Evolutionary conservation across 1,284 basidiomycete genomes (phyloP).

Genomic region (Tetrapyrgos nigripes): DNA sequence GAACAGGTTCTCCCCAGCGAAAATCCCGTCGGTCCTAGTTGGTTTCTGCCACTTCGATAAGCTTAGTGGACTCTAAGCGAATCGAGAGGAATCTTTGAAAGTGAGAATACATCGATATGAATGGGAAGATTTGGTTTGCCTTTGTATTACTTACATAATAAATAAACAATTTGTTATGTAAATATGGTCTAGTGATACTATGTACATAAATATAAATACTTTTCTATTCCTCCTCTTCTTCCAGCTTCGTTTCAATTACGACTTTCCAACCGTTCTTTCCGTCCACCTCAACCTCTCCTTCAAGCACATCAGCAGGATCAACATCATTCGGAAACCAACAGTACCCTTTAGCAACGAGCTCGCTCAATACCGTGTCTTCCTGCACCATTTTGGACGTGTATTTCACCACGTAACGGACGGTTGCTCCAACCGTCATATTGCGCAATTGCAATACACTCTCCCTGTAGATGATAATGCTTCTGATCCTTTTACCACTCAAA

Average conservation of each 20-base stretch:
- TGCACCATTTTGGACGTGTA: slow-evolving; percentile 9
- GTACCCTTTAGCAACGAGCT: slow-evolving; percentile 2
- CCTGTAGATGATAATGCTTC: slow-evolving; percentile 12
- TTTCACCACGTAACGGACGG: slow-evolving; percentile 7
- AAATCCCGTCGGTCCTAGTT: no score
- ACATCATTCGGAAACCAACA: background rate
- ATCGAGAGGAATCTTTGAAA: no score
- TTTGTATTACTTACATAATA: no score
- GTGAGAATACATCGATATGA: no score
- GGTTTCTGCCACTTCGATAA: no score
- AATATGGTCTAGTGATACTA: no score
- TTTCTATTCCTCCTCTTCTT: background rate
- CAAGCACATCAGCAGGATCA: slow-evolving; percentile 13
- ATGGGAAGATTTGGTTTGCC: no score
- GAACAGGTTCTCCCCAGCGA: background rate
- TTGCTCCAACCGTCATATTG: background rate
- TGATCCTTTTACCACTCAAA: slow-evolving; percentile 6
- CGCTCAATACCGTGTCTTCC: slow-evolving; percentile 8
- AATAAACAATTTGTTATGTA: no score
- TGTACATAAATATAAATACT: no score
- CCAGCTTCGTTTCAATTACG: background rate
- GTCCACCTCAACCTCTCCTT: slow-evolving; percentile 34
- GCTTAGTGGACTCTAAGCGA: no score
- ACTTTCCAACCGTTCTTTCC: slow-evolving; percentile 25
- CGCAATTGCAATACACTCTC: background rate